Conservation (phyloP, 192 early-diverging fungal species). For the Podila clonocystis region DNA sequence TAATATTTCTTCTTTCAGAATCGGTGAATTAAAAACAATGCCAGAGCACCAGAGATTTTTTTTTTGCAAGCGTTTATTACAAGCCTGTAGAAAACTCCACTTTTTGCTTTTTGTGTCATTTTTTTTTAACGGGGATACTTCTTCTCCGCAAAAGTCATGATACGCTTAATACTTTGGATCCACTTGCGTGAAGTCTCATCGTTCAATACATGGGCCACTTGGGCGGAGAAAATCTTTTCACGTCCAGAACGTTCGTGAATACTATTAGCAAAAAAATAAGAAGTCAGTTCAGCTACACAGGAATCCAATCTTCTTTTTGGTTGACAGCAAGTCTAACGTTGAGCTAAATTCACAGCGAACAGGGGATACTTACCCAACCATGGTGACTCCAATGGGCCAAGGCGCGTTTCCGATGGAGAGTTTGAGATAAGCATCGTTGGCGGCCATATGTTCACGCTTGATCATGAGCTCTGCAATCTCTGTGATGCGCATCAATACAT, state of each 20-base stretch:
- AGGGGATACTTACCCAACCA: slow-evolving; percentile 91
- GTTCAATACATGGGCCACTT: slow-evolving; percentile 98
- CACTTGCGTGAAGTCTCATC: slow-evolving; percentile 97
- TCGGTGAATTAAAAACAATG: background rate
- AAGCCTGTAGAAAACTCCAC: background rate
- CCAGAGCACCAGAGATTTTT: background rate
- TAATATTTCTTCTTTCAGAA: background rate
- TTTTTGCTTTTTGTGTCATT: background rate
- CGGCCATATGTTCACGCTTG: slow-evolving; percentile 88
- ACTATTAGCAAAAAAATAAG: too few species aligned
- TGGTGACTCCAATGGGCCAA: slow-evolving; percentile 97
- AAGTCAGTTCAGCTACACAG: too few species aligned
- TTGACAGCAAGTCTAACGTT: too few species aligned
- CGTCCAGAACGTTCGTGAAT: slow-evolving; percentile 98
- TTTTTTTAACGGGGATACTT: slow-evolving; percentile 76
- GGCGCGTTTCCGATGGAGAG: slow-evolving; percentile 97
- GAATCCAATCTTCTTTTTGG: too few species aligned
- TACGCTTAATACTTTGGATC: slow-evolving; percentile 97
- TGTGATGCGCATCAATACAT: slow-evolving; percentile 89
- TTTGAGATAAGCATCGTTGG: slow-evolving; percentile 93
- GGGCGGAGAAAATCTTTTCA: slow-evolving; percentile 94
- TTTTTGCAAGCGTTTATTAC: background rate
- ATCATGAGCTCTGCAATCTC: slow-evolving; percentile 92
- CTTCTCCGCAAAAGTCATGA: slow-evolving; percentile 95
- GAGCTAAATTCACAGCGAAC: too few species aligned